Conservation (phyloP, 1,284 basidiomycete genomes). For the Ceratobasidium sp. region DNA sequence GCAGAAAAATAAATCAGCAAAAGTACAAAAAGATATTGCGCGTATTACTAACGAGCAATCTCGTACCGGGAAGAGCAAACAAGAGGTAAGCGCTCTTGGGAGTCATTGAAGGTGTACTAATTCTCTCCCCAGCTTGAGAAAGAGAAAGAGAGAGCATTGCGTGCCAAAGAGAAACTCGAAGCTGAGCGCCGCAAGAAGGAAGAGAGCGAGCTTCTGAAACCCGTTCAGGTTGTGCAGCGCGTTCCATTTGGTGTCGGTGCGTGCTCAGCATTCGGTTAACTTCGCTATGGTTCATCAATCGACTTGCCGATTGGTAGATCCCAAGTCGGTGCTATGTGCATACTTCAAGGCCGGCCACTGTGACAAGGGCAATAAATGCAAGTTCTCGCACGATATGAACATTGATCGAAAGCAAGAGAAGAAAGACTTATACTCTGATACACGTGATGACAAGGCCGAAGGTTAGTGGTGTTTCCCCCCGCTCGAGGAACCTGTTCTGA, state of each 20-base stretch:
- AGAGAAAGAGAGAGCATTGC: constrained; percentile 82
- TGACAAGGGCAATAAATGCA: constrained; percentile 72
- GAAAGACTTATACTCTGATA: constrained; percentile 95
- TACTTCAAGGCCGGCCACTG: constrained; percentile 91
- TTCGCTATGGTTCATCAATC: not conserved
- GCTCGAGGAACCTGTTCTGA: no score
- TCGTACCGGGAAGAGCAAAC: constrained; percentile 80
- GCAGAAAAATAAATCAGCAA: constrained; percentile 94
- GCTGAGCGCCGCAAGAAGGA: constrained; percentile 89
- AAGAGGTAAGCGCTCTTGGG: constrained; percentile 55
- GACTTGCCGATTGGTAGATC: constrained; percentile 62
- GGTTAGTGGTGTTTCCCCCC: constrained; percentile 62
- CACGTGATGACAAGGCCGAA: constrained; percentile 78
- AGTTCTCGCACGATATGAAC: constrained; percentile 78
- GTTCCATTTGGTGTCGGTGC: constrained; percentile 88
- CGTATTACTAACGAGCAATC: constrained; percentile 77
- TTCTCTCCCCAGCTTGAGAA: constrained; percentile 66
- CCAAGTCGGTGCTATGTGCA: constrained; percentile 88
- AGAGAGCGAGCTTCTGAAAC: constrained; percentile 82
- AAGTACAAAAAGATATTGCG: constrained; percentile 87
- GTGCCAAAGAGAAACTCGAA: constrained; percentile 79
- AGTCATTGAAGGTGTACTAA: not conserved
- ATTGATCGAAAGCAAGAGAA: constrained; percentile 94
- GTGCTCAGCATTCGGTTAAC: constrained; percentile 42
- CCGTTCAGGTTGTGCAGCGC: constrained; percentile 80